phyloP scores from a whole-genome alignment of 768 basidiomycete genomes.

The Tricholoma sp. region DNA sequence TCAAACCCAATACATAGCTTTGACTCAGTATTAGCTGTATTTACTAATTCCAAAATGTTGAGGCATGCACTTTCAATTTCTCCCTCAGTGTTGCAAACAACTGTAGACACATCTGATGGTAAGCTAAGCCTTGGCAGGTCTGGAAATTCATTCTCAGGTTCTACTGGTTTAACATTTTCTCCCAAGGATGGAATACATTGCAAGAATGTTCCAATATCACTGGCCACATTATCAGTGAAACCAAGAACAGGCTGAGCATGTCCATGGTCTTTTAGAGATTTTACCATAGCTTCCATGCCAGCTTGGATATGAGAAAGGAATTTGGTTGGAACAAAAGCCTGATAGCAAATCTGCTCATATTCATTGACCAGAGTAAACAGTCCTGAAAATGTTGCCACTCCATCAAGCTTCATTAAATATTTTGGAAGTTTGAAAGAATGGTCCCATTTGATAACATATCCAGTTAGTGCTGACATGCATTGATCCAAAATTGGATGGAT shows the following conservation, averaged over 20 bases:
- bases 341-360: conserved; percentile 10
- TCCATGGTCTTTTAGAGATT: conserved; percentile 6
- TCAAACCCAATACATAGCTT: conserved; percentile 13
- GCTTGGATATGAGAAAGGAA: conserved; percentile 8
- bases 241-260: conserved; percentile 4
- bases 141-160: conserved; percentile 6
- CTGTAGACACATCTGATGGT: conserved; percentile 6
- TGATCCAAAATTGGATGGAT: no score
- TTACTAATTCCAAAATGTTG: neutral
- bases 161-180: conserved; percentile 5
- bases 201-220: conserved; percentile 11
- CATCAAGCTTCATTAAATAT: no score
- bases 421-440: no score
- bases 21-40: conserved; percentile 2
- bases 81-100: conserved; percentile 3
- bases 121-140: conserved; percentile 7
- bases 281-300: conserved; percentile 8
- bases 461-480: no score
- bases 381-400: conserved; percentile 6
- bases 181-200: conserved; percentile 13
- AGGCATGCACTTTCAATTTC: conserved; percentile 10
- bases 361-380: conserved; percentile 16
- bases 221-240: conserved; percentile 13
- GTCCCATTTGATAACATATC: no score
- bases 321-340: conserved; percentile 8